Percentiles rank a stretch among this genome's conserved stretches.
Evolutionary conservation across 2,329 filamentous ascomycete genomes (phyloP).

Genomic region (Magnaporthiopsis rhizophila): DNA sequence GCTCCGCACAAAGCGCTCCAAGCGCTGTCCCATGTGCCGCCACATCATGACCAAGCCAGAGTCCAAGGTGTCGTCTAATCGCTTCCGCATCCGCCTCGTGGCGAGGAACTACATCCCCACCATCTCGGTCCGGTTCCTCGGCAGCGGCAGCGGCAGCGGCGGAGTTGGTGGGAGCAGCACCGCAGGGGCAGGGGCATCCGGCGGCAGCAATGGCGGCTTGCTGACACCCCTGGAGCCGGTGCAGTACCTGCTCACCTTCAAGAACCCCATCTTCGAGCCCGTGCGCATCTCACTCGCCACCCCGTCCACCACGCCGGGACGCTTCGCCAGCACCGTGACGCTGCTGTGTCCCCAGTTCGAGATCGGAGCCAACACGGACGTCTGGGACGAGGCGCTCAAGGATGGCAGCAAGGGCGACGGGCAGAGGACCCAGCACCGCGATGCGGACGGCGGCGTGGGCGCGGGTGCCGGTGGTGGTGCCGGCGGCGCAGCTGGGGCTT

Average conservation of each 20-base stretch:
- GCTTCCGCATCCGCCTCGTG: conserved; percentile 87
- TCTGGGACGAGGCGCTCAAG: conserved; percentile 80
- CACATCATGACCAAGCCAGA: conserved; percentile 96
- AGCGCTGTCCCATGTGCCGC: conserved; percentile 84
- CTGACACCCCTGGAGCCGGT: conserved; percentile 53
- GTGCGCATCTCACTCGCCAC: conserved; percentile 85
- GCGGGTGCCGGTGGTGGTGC: conserved; percentile 23
- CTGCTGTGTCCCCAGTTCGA: conserved; percentile 92
- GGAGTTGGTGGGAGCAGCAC: conserved; percentile 8
- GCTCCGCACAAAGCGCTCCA: conserved; percentile 84
- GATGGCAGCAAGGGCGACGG: conserved; percentile 22
- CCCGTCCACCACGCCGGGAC: conserved; percentile 68
- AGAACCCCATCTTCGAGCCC: conserved; percentile 88
- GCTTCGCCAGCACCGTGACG: conserved; percentile 72
- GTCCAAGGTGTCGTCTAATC: conserved; percentile 76
- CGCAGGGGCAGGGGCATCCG: background rate
- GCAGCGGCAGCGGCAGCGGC: conserved; percentile 11
- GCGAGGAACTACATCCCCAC: conserved; percentile 83
- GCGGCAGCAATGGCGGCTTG: conserved; percentile 19
- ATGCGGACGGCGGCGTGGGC: conserved; percentile 15
- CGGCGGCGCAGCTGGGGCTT: conserved; percentile 28
- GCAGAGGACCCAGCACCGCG: conserved; percentile 9
- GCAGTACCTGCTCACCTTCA: conserved; percentile 84
- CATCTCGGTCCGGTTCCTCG: conserved; percentile 53
- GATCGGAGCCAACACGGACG: conserved; percentile 82